These are phyloP conservation scores for Ustanciosporium gigantosporum DNA, from an alignment of 1,284 basidiomycete species.

Conservation along the genomic window DNA sequence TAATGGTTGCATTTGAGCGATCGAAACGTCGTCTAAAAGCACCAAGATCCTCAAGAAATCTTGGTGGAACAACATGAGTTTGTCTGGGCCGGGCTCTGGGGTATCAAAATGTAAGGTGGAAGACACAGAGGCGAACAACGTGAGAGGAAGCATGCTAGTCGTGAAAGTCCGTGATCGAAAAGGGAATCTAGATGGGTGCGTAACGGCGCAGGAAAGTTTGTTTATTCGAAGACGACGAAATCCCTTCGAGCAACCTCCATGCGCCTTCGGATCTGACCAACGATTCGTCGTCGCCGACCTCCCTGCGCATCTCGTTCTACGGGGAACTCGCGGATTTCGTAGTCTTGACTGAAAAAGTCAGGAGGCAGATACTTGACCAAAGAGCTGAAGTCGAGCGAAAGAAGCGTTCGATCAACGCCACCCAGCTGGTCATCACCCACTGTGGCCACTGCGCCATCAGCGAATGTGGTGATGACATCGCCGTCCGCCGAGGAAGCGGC, in stretches of 20 bases:
- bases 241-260: conserved; percentile 55
- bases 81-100: no score
- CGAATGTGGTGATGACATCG: conserved; percentile 22
- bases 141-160: not conserved
- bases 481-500: no score
- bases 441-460: conserved; percentile 24
- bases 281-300: conserved; percentile 42
- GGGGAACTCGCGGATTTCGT: conserved; percentile 51
- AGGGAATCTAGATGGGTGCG: no score
- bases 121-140: no score
- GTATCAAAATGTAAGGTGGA: not conserved
- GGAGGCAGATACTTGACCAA: conserved; percentile 46
- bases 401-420: conserved; percentile 33
- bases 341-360: conserved; percentile 51
- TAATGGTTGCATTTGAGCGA: no score
- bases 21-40: no score
- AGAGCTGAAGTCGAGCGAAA: conserved; percentile 43
- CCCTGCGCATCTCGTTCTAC: conserved; percentile 51
- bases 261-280: conserved; percentile 50
- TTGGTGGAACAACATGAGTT: no score
- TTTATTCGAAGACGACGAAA: conserved; percentile 49
- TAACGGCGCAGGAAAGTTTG: not conserved
- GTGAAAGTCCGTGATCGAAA: no score
- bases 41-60: no score
- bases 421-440: conserved; percentile 7